Conservation (phyloP, 257 asterid genomes). For the Solanum virginianum region DNA sequence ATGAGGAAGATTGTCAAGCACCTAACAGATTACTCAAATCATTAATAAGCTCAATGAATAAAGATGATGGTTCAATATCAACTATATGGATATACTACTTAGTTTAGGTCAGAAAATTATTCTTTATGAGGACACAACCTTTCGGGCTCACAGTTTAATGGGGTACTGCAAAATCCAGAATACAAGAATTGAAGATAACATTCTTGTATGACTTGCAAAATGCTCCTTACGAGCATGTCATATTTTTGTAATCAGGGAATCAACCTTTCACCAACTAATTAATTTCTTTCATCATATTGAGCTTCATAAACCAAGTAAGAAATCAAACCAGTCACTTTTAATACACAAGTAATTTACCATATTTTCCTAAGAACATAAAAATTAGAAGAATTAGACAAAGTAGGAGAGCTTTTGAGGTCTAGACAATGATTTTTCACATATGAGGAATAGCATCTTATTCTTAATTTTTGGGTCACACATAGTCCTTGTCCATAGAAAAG, state of each 20-base stretch:
- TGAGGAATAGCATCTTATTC: background rate
- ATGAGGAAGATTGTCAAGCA: constrained; percentile 98
- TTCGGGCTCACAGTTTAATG: background rate
- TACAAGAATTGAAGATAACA: background rate
- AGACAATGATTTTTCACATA: background rate
- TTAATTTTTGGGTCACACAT: background rate
- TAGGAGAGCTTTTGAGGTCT: background rate
- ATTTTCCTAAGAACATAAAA: background rate
- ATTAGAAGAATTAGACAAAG: background rate
- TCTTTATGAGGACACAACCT: background rate
- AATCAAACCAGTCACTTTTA: background rate
- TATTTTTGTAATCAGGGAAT: background rate
- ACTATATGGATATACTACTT: background rate
- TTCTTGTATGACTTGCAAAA: background rate
- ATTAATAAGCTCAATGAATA: background rate
- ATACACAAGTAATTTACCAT: background rate
- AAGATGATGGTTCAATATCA: background rate
- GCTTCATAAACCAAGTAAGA: background rate
- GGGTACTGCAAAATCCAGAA: background rate
- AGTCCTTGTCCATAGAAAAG: background rate
- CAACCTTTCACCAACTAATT: background rate
- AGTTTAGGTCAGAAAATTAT: background rate
- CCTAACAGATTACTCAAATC: constrained; percentile 27
- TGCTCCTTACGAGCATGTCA: background rate
- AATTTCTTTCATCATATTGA: background rate